Base-by-base conservation (phyloP, 345 rosid species). In the Bretschneidera sinensis region DNA sequence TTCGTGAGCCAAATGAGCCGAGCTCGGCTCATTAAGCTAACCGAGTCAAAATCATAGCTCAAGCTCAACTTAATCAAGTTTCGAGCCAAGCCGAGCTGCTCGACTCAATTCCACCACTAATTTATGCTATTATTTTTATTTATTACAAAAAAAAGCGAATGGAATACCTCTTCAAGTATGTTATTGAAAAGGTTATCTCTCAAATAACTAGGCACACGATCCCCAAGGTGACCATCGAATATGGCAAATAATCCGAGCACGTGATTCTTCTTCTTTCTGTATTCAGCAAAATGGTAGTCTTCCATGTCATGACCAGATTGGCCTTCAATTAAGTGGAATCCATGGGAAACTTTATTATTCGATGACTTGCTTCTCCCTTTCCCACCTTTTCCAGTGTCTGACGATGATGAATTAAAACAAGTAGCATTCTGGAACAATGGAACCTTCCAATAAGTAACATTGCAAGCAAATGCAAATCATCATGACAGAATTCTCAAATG, bases 231-330 rank as follows among this genome's bases (percentile, higher is more conserved):
- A 21, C 86, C 86, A 48, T 81, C 86, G n/a, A 76, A 78, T 57
- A 81, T 78, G 21, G 83, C 86, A 60, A 81, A 81, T 24, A 81
- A 71, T 16, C 86, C 86, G 39, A 81, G 83, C 51, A 68, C 80
- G 43, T 78, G 83, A 62, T 70, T 71, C 71, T 63, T 76, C 55
- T 48, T 69, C 64, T 69, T 76, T 17, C 71, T 55, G 68, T 78
- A 82, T 57, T 82, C 83, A 21, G 86, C 86, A 16, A 82, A 71
- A 62, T 74, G 86, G 65, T 82, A 82, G 61, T 82, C 86, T 64
- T 82, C 86, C 86, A 81, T 81, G 34, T 78, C 77, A 70, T 81
- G 86, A 9, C 86, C 86, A n/a, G 86, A 81, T 64, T 69, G 79
- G 7, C 86, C 86, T 69, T 82, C 83, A 14, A 79, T 79, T 43